phyloP scores from a whole-genome alignment of 2,329 filamentous ascomycete genomes.

The Alternaria atra region DNA sequence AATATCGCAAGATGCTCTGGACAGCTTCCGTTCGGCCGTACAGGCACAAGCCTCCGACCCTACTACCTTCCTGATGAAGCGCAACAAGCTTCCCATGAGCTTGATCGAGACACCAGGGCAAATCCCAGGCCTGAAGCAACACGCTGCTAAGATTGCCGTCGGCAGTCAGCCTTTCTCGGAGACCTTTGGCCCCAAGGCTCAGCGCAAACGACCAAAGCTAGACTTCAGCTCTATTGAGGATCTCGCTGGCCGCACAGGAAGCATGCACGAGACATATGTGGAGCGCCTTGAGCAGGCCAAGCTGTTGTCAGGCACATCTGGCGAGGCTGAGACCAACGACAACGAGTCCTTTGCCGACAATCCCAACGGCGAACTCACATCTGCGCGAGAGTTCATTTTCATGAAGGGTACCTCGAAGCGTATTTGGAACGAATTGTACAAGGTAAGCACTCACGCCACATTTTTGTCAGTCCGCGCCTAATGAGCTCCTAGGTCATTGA shows the following conservation, averaged over 20 bases:
- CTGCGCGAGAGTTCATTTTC: slow-evolving; percentile 76
- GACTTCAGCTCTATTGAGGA: slow-evolving; percentile 83
- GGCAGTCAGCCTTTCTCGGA: slow-evolving; percentile 86
- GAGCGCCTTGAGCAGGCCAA: slow-evolving; percentile 82
- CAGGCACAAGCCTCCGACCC: slow-evolving; percentile 89
- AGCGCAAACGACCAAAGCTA: slow-evolving; percentile 91
- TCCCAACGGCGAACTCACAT: slow-evolving; percentile 53
- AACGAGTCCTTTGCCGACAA: slow-evolving; percentile 53
- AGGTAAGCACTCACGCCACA: slow-evolving; percentile 63
- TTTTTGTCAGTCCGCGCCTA: not conserved
- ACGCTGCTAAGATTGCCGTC: slow-evolving; percentile 92
- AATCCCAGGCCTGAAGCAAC: slow-evolving; percentile 86
- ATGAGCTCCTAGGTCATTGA: slow-evolving; percentile 66
- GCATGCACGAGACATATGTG: slow-evolving; percentile 82
- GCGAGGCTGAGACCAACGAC: slow-evolving; percentile 56
- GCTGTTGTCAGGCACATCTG: slow-evolving; percentile 75
- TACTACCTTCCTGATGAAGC: slow-evolving; percentile 93
- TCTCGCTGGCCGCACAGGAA: slow-evolving; percentile 79
- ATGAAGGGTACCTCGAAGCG: slow-evolving; percentile 93
- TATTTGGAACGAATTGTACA: slow-evolving; percentile 85
- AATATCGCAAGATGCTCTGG: slow-evolving; percentile 88
- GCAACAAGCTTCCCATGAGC: slow-evolving; percentile 96
- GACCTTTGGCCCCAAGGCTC: slow-evolving; percentile 92
- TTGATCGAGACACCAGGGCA: slow-evolving; percentile 80
- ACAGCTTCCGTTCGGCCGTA: slow-evolving; percentile 89